Evolutionary conservation across 306 rosid species (phyloP), one percentile per base, ranked within the genome.

Genomic region (Malus asiatica): DNA sequence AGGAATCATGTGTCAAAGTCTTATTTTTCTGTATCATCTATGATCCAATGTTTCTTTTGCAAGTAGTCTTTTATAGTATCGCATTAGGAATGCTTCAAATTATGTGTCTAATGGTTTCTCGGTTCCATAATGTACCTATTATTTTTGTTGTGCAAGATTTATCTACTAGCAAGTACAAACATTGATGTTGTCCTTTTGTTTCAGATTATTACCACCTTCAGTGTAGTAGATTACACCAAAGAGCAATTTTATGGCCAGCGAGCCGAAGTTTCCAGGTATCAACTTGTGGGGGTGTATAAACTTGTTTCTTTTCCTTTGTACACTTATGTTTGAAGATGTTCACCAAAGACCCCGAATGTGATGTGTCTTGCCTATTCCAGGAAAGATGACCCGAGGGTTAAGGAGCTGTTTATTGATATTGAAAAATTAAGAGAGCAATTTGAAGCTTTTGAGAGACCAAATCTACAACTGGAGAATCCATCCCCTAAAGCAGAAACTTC

Each of bases 201-300:
- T 77, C 93, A 96, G 99, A 90, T 96, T 66, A 87, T 96, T 79
- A 86, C 99, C 70, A 96, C 93, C 80, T 92, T 96, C 89, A 90
- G 98, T 77, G 99, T 92, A 44, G 94, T 96, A 79, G 98, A 96
- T 85, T 88, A 89, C 87, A 89, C 92, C 97, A 92, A 90, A 75
- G 93, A 89, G 79, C 98, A 96, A 69, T 92, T 90, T 85, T 87
- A 86, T 63, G 89, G 90, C 83, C 93, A 81, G 75, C 82, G 80
- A 30, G 85, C 90, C 66, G 84, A 86, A 80, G 74, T 83, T 84
- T 79, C 87, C 84, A 90, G 96, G 99, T 96, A 67, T 38, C 74
- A 80, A 20, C 38, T 65, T 66, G 35, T 74, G 68, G 67, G 42
- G 11, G 61, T 19, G 42, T 57, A 20, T 67, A 71, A 12, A 27